Conservation (phyloP, 1,284 basidiomycete species). For the Uromyces viciae-fabae region DNA sequence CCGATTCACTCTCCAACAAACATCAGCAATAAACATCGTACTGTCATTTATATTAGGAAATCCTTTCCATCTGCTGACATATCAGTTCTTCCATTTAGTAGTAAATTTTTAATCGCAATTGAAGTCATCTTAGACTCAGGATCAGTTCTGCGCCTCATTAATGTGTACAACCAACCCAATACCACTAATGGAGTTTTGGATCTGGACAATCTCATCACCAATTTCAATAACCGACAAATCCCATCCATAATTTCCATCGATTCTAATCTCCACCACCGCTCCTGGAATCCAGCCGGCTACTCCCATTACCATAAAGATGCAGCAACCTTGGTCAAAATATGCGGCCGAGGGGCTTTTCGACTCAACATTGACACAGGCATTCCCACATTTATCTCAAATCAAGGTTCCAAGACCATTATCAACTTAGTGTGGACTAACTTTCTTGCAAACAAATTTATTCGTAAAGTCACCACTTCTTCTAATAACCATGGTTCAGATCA, state of each 20-base stretch:
- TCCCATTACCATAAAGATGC: not conserved
- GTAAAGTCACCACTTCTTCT: not conserved
- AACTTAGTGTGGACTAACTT: constrained; percentile 5
- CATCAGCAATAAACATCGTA: not conserved
- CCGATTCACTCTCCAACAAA: not conserved
- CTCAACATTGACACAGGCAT: not conserved
- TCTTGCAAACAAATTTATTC: not conserved
- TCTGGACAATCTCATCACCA: not conserved
- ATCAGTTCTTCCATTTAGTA: not conserved
- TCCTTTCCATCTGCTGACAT: not conserved
- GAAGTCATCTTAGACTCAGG: not conserved
- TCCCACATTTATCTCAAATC: not conserved
- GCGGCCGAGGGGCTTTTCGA: not conserved
- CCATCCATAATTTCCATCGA: not conserved
- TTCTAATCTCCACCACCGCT: not conserved
- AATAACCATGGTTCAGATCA: not conserved
- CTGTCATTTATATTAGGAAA: not conserved
- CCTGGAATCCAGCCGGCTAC: not conserved
- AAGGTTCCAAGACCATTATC: not conserved
- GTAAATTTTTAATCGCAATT: not conserved
- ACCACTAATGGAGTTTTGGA: not conserved
- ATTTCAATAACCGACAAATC: not conserved
- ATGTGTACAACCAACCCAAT: not conserved
- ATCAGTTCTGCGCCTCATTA: not conserved
- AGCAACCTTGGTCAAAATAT: not conserved